Conservation (phyloP, 2,329 filamentous ascomycete species). For the Stromatinia cepivora region DNA sequence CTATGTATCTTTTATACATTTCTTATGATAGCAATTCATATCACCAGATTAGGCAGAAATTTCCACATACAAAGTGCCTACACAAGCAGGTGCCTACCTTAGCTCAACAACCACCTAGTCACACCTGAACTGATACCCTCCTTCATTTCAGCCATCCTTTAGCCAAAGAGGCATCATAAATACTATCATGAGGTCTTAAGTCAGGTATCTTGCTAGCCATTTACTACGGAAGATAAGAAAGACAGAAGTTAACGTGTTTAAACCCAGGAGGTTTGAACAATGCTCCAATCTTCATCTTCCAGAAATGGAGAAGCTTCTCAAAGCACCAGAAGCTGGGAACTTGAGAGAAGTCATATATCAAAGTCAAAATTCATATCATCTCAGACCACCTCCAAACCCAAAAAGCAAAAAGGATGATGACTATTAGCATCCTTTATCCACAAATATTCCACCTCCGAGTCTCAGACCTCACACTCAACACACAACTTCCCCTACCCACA, state of each 20-base stretch:
- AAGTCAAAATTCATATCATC: too few relatives aligned
- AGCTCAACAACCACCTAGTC: too few relatives aligned
- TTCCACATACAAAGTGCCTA: not conserved
- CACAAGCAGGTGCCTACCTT: not conserved
- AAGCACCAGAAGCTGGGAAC: not conserved
- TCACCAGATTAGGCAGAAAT: not conserved
- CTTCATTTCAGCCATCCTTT: not conserved
- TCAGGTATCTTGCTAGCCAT: not conserved
- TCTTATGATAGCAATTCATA: not conserved
- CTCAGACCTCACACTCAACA: not conserved
- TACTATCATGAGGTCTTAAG: not conserved
- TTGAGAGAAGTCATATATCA: not conserved
- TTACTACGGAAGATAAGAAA: not conserved
- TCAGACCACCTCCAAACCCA: not conserved
- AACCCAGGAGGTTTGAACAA: not conserved
- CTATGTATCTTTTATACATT: not conserved
- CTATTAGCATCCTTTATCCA: not conserved
- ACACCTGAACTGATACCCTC: not conserved
- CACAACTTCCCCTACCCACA: not conserved
- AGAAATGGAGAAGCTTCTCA: not conserved
- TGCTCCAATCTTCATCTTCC: not conserved
- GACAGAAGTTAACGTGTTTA: not conserved
- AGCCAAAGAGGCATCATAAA: too few relatives aligned
- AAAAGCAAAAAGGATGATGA: too few relatives aligned
- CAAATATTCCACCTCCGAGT: not conserved